Evolutionary conservation across 1,284 basidiomycete genomes (phyloP), one percentile per base, ranked within the genome.

Genomic region (Tylopilus sp.): DNA sequence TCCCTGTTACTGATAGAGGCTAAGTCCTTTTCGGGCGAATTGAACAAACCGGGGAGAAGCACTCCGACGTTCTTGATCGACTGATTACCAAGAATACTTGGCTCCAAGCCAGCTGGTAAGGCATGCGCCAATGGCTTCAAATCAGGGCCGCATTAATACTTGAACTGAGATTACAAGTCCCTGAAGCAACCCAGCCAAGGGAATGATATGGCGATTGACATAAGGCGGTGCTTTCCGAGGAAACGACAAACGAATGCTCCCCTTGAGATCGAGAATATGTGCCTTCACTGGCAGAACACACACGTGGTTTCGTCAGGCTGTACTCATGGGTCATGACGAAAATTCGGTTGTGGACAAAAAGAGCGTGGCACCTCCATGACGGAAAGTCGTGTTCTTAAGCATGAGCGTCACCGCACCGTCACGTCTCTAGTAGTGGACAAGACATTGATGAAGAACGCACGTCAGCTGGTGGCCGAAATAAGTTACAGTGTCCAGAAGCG

Each of bases 401-500:
- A 49, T 42, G 49, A 41, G 41, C 30, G 38, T 55, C 35, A 48
- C 56, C 44, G 67, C 68, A 65, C 62, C 68, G n/a, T 50, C 21
- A 23, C 6, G 16, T 51, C 46, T 55, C 67, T 41, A 16, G 23
- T 28, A 45, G 38, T 28, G 41, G 50, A 44, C 41, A 44, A 41
- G 49, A 51, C 33, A 44, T 11, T 11, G 10, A 59, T 55, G 57
- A 52, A 64, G 51, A 56, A 63, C 55, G 58, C 63, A 60, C 48
- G 61, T 52, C 49, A 46, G 39, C 33, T 61, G 59, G 53, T 41
- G 53, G 49, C 41, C 41, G 25, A 41, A 47, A 61, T 59, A 62
- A 60, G 64, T 63, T 64, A 64, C 58, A 66, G 51, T 56, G 39
- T 61, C 63, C 46, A 56, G 55, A 60, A 63, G 52, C 46, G 36